Percentiles rank a stretch among this genome's conserved stretches.
These are phyloP conservation scores for Trichocladium uniseriatum DNA, from an alignment of 495 filamentous ascomycete species.

Conservation along the genomic window DNA sequence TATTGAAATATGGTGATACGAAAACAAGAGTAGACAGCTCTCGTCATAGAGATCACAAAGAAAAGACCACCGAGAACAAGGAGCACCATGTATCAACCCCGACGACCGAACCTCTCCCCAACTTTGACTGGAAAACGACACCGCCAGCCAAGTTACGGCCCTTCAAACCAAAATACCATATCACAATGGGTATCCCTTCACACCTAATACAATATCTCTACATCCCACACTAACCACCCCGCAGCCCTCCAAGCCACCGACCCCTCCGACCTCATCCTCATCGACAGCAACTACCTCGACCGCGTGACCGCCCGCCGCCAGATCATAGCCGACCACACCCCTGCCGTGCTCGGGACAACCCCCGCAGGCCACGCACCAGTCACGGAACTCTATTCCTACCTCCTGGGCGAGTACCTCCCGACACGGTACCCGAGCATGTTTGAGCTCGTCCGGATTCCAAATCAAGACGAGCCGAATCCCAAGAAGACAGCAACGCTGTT, in stretches of 20 bases:
- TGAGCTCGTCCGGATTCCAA: conserved; percentile 21
- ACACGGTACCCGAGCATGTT: conserved; percentile 58
- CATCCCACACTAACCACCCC: neutral
- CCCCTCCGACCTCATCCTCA: conserved; percentile 52
- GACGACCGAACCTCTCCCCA: conserved; percentile 42
- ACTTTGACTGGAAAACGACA: conserved; percentile 53
- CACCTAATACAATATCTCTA: neutral
- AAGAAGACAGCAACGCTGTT: too few relatives aligned
- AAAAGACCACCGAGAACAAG: neutral
- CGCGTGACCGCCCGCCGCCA: conserved; percentile 46
- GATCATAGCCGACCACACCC: conserved; percentile 40
- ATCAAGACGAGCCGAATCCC: neutral
- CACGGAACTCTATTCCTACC: conserved; percentile 55
- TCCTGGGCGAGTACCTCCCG: conserved; percentile 56
- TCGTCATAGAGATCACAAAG: too few relatives aligned
- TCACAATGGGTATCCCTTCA: conserved; percentile 56
- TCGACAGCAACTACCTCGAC: conserved; percentile 56
- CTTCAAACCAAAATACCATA: conserved; percentile 62
- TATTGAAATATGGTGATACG: too few relatives aligned
- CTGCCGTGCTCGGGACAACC: conserved; percentile 37
- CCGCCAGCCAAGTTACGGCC: conserved; percentile 53
- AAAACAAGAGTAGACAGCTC: too few relatives aligned
- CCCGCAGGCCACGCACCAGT: conserved; percentile 42
- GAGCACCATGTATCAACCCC: neutral
- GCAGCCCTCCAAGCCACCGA: conserved; percentile 39